Evolutionary conservation across 176 grass and related monocot species (phyloP).

Genomic region (Microstegium vimineum): DNA sequence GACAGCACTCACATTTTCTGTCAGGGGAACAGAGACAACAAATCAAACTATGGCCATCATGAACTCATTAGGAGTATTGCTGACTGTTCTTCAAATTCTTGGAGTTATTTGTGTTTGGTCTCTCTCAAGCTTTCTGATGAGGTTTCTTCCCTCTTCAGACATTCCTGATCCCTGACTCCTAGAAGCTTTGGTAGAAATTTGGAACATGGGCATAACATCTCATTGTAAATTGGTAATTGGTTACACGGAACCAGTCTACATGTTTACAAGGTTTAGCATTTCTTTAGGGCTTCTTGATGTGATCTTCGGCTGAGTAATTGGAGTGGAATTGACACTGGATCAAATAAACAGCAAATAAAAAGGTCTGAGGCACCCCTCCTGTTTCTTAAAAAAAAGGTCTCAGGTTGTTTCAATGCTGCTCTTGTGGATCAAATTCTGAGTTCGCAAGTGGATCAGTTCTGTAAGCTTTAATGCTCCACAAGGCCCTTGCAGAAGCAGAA

Average conservation of each 20-base stretch:
- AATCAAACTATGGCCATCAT: conserved; percentile 80
- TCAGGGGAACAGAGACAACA: conserved; percentile 78
- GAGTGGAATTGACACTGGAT: background rate
- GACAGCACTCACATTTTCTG: conserved; percentile 74
- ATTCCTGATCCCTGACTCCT: conserved; percentile 43
- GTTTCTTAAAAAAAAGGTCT: no score
- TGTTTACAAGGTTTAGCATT: conserved; percentile 31
- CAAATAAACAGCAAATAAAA: conserved; percentile 38
- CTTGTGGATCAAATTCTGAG: conserved; percentile 9
- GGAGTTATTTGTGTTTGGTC: conserved; percentile 93
- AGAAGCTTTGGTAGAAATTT: conserved; percentile 3
- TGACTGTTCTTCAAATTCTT: conserved; percentile 90
- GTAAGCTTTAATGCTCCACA: background rate
- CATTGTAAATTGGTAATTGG: conserved; percentile 32
- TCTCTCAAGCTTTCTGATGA: conserved; percentile 93
- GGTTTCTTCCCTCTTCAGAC: conserved; percentile 83
- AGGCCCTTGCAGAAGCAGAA: background rate
- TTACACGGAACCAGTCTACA: conserved; percentile 19
- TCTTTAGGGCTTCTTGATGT: background rate
- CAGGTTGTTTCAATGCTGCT: conserved; percentile 5
- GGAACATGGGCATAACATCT: background rate
- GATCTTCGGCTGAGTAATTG: background rate
- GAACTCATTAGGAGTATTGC: conserved; percentile 76
- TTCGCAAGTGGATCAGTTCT: conserved; percentile 17
- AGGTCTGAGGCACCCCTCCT: conserved; percentile 4